Evolutionary conservation across 768 basidiomycete species (phyloP), one percentile per base, ranked within the genome.

Genomic region (Mycena vitilis): DNA sequence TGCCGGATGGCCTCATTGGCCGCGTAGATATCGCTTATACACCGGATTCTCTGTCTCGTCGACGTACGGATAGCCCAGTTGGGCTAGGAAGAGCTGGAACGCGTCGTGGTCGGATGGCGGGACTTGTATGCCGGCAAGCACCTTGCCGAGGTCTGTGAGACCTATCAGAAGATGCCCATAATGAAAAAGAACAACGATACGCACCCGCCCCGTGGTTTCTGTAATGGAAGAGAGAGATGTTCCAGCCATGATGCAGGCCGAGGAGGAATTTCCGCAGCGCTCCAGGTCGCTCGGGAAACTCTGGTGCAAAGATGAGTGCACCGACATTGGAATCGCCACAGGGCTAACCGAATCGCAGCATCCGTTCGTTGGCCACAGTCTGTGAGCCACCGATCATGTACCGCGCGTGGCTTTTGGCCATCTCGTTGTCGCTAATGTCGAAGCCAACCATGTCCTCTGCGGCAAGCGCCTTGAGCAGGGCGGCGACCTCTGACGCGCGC

Each of bases 221-320:
- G 79, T 99, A 99, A 78, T 99, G 98, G 83, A 99, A 99, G 71
- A 99, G 78, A 1, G 95, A 93, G 56, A 99, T 95, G 78, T 96
- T 98, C 96, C 96, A 98, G 30, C 90, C 91, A 22, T 87, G 82
- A 38, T 91, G 91, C 52, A 99, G 77, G 4, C 92, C 93, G 36
- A 90, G 83, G 67, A 99, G 84, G 83, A 99, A 99, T 72, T 93
- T 94, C 49, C 94, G 89, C 65, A 99, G 82, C 5, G 97, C 98
- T 3, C 91, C 92, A 0, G 95, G 96, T 60, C 98, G 84, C 78
- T 99, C 98, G 1, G 98, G 98, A 78, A 99, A 99, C 77, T 97
- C 96, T 98, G 75, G 16, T 56, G 37, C 30, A 54, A 53, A 13
- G 38, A 30, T 53, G 34, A 66, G 63, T n/a, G 12, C 54, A 16